These are phyloP conservation scores for Penicillium sumatraense DNA, from an alignment of 2,329 filamentous ascomycete species.

Conservation along the genomic window DNA sequence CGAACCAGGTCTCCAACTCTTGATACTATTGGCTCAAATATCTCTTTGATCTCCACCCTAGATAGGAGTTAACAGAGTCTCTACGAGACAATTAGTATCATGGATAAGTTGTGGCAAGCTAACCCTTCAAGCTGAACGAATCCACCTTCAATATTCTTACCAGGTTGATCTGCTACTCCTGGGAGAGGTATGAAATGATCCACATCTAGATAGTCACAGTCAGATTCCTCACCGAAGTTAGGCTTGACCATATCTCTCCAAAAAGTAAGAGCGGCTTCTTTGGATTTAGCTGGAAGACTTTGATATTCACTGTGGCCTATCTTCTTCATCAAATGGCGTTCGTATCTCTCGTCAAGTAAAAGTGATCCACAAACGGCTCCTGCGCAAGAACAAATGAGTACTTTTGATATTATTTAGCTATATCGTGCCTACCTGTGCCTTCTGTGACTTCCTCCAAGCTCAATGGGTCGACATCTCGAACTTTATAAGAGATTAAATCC, in stretches of 20 bases:
- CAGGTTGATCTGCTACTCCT: conserved; percentile 24
- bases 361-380: conserved; percentile 34
- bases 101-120: not conserved
- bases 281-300: conserved; percentile 28
- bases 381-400: not conserved
- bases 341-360: conserved; percentile 32
- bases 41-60: conserved; percentile 20
- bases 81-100: not conserved
- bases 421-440: conserved; percentile 23
- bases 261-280: conserved; percentile 32
- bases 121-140: conserved; percentile 19
- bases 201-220: conserved; percentile 26
- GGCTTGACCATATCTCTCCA: conserved; percentile 36
- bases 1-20: conserved; percentile 27
- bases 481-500: conserved; percentile 34
- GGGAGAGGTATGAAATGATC: conserved; percentile 26
- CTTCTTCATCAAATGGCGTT: conserved; percentile 25
- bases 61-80: not conserved
- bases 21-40: conserved; percentile 31
- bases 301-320: conserved; percentile 32
- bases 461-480: conserved; percentile 27
- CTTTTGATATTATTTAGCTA: not conserved
- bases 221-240: conserved; percentile 17
- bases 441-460: conserved; percentile 28
- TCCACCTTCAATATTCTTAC: conserved; percentile 24